Evolutionary conservation across 2,329 filamentous ascomycete genomes (phyloP), one percentile per base, ranked within the genome.

Genomic region (Penicillium paneum): DNA sequence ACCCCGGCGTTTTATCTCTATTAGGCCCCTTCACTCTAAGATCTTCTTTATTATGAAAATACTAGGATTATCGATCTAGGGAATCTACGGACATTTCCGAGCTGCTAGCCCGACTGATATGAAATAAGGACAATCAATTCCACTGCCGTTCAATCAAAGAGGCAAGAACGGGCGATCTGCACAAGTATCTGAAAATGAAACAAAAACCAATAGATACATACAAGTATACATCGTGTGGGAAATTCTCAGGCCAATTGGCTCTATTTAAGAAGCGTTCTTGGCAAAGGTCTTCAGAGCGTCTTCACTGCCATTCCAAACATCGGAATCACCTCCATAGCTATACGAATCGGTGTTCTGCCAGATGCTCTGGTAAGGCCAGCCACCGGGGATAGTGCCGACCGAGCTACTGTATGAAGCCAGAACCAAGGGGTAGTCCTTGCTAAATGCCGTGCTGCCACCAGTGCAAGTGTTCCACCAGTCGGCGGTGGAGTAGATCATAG

Each of bases 381-480:
- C 77, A 13, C 77, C 79, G 1, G 80, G 80, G 10, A 80, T 69
- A 1, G 73, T 74, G 1, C 79, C 78, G 1, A 74, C 64, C 0
- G 68, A 67, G 58, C 67, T 74, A 39, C 62, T 63, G 56, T 79
- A 82, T 3, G 74, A 65, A 5, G 79, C 79, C 47, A 83, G 62
- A 8, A 80, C 75, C 10, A 83, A 70, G 8, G 79, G 79, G 56
- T 76, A 79, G 17, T 72, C 78, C 19, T 65, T 58, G 34, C 66
- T 67, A 57, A 83, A 83, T 3, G 71, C 74, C 15, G 67, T 68
- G 31, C 72, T 78, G 64, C 78, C 77, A 10, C 79, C 80, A 0
- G 81, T 83, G 67, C 81, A 84, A 28, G 67, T 67, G 11, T 65
- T 69, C 81, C 81, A 83, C 81, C 81, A 84, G 56, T 75, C 75